A percentile compares a stretch with the other conserved stretches of the same genome.
Conservation (phyloP, 225 moss, liverwort and hornwort species). For the Straminergon stramineum region DNA sequence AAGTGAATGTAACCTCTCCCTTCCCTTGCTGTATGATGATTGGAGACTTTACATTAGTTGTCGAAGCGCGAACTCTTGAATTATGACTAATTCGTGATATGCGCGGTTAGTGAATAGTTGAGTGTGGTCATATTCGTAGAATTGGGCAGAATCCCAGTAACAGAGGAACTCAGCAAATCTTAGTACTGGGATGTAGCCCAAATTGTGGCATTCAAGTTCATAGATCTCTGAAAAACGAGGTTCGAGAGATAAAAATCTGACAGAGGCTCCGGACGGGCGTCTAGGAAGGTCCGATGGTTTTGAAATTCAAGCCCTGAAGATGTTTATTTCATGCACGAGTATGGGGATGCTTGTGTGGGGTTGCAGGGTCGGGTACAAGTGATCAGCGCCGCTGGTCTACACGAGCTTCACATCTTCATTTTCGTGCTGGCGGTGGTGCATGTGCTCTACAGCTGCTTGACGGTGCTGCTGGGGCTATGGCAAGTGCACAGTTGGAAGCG, state of each 20-base stretch:
- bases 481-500: conserved; percentile 69
- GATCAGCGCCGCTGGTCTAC: conserved; percentile 56
- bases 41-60: background rate
- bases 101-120: background rate
- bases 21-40: background rate
- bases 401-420: conserved; percentile 85
- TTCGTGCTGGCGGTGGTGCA: conserved; percentile 84
- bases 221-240: background rate
- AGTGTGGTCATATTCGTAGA: background rate
- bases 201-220: background rate
- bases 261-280: background rate
- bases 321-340: background rate
- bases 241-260: background rate
- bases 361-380: conserved; percentile 63
- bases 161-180: background rate
- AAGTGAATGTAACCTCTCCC: background rate
- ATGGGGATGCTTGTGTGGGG: background rate
- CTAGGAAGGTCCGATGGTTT: background rate
- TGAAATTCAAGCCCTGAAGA: background rate
- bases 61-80: background rate
- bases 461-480: conserved; percentile 62
- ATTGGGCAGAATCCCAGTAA: background rate
- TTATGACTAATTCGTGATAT: background rate
- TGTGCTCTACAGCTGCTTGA: conserved; percentile 61
- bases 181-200: background rate